Evolutionary conservation across 2,329 filamentous ascomycete genomes (phyloP), one percentile per base, ranked within the genome.

Genomic region (Beauveria sp.): DNA sequence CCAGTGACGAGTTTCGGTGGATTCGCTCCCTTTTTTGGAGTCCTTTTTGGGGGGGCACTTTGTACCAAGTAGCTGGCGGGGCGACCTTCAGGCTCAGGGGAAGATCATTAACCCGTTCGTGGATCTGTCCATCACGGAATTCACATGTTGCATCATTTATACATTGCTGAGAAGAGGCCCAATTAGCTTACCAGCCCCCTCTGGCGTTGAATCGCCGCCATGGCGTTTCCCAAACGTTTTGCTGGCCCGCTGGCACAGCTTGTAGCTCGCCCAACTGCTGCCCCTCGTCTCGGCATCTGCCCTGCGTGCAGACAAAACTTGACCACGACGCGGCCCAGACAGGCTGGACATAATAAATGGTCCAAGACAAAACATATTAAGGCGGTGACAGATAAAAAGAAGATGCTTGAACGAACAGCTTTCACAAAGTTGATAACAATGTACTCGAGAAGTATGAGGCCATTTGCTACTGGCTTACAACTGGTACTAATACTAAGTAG

Each of bases 341-440:
- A 76, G 64, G 87, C 88, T 26, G 92, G 92, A 16, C 92, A 96
- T 76, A 96, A 88, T 75, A 89, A 92, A 73, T 99, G 95, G 95
- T 92, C 91, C 62, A 96, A 95, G 70, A 98, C 97, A 76, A 90
- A 88, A 71, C 95, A 98, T 74, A 91, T 95, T 74, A 99, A 99
- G 75, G 92, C 88, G 57, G 90, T 88, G 64, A 89, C 88, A 62
- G 95, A 99, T 74, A 83, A 82, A 63, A 87, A 88, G 68, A 96
- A 93, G 75, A 91, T 86, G 75, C 83, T 82, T 49, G 81, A 88
- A 67, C 87, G 92, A 34, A 84, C 82, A 52, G 74, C 80, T 50
- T 83, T 96, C 68, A 82, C 88, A 24, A 87, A 90, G 67, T 84
- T 88, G 64, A 88, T 98, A 62, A 84, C 87, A 55, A 82, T 88